Conservation (phyloP, 2,329 filamentous ascomycete species). For the Colletotrichum sp. region DNA sequence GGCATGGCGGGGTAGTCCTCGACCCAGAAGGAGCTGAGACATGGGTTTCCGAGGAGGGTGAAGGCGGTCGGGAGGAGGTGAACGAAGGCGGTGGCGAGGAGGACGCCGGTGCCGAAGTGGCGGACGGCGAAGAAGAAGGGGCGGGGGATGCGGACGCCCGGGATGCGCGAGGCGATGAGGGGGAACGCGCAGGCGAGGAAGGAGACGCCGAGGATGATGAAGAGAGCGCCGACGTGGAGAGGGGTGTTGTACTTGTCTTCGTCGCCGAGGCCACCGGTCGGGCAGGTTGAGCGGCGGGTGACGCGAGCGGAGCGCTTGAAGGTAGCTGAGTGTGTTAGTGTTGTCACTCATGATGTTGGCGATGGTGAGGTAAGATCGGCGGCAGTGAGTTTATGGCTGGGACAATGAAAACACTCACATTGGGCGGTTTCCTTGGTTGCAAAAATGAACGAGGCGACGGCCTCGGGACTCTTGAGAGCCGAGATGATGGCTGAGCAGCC, state of each 20-base stretch:
- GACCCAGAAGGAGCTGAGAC: constrained; percentile 78
- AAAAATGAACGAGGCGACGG: constrained; percentile 4
- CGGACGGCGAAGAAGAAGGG: constrained; percentile 62
- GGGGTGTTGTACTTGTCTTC: constrained; percentile 56
- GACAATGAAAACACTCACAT: neutral
- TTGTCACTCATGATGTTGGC: neutral
- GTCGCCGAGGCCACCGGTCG: constrained; percentile 29
- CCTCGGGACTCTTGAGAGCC: constrained; percentile 21
- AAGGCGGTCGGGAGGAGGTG: constrained; percentile 74
- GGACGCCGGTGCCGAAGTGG: constrained; percentile 81
- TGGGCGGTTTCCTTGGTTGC: neutral
- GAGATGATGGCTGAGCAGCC: constrained; percentile 35
- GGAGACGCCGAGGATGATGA: constrained; percentile 53
- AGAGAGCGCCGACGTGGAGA: constrained; percentile 62
- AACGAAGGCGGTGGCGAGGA: constrained; percentile 78
- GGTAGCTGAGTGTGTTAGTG: constrained; percentile 1
- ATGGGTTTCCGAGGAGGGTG: constrained; percentile 65
- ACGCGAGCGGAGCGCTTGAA: neutral
- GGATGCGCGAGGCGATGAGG: constrained; percentile 56
- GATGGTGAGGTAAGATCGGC: neutral
- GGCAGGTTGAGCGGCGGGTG: constrained; percentile 25
- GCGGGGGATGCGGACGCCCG: constrained; percentile 57
- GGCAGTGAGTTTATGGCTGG: neutral
- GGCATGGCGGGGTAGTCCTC: constrained; percentile 77
- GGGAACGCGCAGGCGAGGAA: constrained; percentile 58